Percentiles rank a stretch among this genome's conserved stretches.
These are phyloP conservation scores for Stemphylium beticola DNA, from an alignment of 2,329 filamentous ascomycete species.

Conservation along the genomic window DNA sequence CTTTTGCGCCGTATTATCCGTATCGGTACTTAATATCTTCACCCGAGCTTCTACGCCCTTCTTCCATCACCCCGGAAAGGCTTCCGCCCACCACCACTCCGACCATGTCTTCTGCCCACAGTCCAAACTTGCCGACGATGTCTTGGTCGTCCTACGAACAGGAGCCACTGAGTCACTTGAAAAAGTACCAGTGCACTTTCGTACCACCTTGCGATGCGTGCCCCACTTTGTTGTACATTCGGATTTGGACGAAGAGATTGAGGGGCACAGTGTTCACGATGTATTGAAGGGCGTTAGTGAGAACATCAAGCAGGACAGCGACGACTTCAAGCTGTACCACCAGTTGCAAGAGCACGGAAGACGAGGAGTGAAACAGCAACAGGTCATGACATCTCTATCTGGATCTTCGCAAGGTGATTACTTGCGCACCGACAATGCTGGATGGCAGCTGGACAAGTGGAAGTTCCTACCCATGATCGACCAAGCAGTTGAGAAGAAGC, in stretches of 20 bases:
- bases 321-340: conserved; percentile 62
- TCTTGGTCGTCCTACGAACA: conserved; percentile 65
- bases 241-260: conserved; percentile 62
- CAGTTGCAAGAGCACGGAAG: conserved; percentile 55
- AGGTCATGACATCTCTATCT: conserved; percentile 39
- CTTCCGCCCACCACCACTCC: conserved; percentile 20
- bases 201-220: conserved; percentile 63
- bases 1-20: conserved; percentile 42
- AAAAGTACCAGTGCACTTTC: conserved; percentile 64
- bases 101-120: conserved; percentile 39
- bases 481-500: conserved; percentile 50
- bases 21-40: conserved; percentile 46
- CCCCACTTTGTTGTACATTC: conserved; percentile 64
- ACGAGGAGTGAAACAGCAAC: conserved; percentile 45
- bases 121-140: conserved; percentile 53
- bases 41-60: conserved; percentile 37
- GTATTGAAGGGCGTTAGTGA: conserved; percentile 54
- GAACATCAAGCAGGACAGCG: conserved; percentile 47
- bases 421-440: conserved; percentile 45
- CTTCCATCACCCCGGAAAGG: conserved; percentile 35
- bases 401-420: conserved; percentile 46
- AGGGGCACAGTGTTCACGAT: conserved; percentile 57
- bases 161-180: conserved; percentile 64
- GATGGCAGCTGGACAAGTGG: conserved; percentile 65
- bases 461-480: conserved; percentile 64